These are phyloP conservation scores for Selaginella tamariscina DNA, from an alignment of 75 land plant genomes.

Conservation along the genomic window DNA sequence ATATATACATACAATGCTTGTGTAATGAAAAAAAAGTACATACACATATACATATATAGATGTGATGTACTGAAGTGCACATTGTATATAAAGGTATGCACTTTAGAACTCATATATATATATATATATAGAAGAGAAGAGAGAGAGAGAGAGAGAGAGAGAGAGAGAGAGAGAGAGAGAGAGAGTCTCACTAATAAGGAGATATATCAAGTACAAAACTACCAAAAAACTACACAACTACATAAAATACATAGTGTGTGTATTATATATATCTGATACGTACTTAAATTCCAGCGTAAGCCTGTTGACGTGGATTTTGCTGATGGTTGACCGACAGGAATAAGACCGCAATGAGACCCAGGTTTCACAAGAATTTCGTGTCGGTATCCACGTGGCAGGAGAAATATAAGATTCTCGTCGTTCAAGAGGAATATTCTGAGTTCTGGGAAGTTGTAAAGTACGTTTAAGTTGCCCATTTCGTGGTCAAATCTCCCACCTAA, in stretches of 20 bases:
- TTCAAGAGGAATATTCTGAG: conserved; percentile 62
- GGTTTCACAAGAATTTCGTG: conserved; percentile 60
- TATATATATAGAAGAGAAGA: too few relatives aligned
- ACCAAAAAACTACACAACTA: too few relatives aligned
- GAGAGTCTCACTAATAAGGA: too few relatives aligned
- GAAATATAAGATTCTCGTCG: conserved; percentile 63
- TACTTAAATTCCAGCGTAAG: conserved; percentile 83
- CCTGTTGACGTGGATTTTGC: conserved; percentile 75
- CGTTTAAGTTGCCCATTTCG: conserved; percentile 79
- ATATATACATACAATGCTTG: too few relatives aligned
- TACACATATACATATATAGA: too few relatives aligned
- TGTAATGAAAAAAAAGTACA: too few relatives aligned
- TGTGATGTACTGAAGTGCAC: too few relatives aligned
- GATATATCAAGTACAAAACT: too few relatives aligned
- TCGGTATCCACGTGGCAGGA: conserved; percentile 49
- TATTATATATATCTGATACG: conserved; percentile 14
- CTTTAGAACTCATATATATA: too few relatives aligned
- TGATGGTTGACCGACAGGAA: conserved; percentile 70
- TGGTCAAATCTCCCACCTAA: conserved; percentile 97
- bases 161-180: too few relatives aligned
- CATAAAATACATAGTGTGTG: neutral
- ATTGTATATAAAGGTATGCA: too few relatives aligned
- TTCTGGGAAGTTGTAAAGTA: conserved; percentile 44
- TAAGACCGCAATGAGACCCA: conserved; percentile 91
- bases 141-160: too few relatives aligned